phyloP scores from a whole-genome alignment of 345 rosid species.

The Lagerstroemia speciosa region DNA sequence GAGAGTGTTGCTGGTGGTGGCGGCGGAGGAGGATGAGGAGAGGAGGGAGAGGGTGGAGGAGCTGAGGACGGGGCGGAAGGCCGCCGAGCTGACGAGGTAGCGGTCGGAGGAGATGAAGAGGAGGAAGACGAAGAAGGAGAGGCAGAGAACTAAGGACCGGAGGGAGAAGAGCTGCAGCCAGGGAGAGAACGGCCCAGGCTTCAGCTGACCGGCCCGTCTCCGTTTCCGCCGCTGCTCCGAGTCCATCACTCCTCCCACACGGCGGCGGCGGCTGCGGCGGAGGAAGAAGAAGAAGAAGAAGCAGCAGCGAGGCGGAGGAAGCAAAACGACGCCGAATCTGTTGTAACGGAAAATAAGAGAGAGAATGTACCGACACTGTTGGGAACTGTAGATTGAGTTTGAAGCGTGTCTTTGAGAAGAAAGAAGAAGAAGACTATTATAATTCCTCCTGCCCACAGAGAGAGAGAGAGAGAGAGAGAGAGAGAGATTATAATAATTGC shows the following conservation, averaged over 20 bases:
- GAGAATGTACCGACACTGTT: constrained; percentile 1
- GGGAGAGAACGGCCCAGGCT: constrained; percentile 8
- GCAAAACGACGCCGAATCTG: neutral
- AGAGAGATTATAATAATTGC: neutral
- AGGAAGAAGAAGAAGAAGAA: neutral
- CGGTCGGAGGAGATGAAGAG: constrained; percentile 54
- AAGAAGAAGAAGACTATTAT: no score
- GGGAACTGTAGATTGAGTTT: neutral
- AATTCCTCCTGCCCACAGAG: neutral
- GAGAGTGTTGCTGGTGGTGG: constrained; percentile 23
- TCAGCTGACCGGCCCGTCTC: constrained; percentile 38
- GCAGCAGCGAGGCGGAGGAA: neutral
- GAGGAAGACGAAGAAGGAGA: constrained; percentile 53
- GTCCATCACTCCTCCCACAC: constrained; percentile 34
- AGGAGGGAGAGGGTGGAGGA: constrained; percentile 43
- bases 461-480: neutral
- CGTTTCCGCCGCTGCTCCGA: constrained; percentile 76
- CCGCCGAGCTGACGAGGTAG: constrained; percentile 24
- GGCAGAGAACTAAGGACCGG: constrained; percentile 42
- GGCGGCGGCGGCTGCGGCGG: neutral
- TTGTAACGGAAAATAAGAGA: neutral
- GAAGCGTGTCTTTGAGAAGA: neutral
- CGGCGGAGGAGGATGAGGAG: constrained; percentile 28
- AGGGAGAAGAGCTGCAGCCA: constrained; percentile 31
- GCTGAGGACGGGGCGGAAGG: constrained; percentile 54